Evolutionary conservation across 345 rosid genomes (phyloP).

Genomic region (Viola odorata): DNA sequence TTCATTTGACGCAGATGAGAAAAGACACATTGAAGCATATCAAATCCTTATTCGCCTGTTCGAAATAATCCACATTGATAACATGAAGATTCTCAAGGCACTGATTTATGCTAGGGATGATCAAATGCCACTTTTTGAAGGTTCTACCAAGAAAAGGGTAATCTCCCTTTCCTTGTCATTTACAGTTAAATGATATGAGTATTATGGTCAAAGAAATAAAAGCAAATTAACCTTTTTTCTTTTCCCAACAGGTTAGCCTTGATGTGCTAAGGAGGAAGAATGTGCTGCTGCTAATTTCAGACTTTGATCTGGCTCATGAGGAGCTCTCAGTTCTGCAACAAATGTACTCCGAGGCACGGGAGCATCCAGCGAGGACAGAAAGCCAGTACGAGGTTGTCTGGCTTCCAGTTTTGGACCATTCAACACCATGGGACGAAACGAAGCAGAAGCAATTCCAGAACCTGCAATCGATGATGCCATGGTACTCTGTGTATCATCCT

Average conservation of each 20-base stretch:
- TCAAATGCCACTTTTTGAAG: constrained; percentile 31
- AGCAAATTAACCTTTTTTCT: no score
- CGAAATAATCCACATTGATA: constrained; percentile 32
- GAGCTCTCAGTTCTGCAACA: constrained; percentile 49
- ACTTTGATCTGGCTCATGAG: constrained; percentile 49
- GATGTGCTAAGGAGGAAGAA: constrained; percentile 62
- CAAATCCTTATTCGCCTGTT: constrained; percentile 30
- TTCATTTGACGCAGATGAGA: constrained; percentile 33
- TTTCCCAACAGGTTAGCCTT: constrained; percentile 47
- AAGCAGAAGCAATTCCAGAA: constrained; percentile 42
- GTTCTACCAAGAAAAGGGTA: constrained; percentile 28
- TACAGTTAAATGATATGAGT: no score
- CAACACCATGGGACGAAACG: constrained; percentile 35
- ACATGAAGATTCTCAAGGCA: constrained; percentile 35
- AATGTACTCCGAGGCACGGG: constrained; percentile 44
- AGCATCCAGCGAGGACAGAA: constrained; percentile 33
- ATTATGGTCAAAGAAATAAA: no score
- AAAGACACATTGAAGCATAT: constrained; percentile 35
- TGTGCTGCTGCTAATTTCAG: constrained; percentile 66
- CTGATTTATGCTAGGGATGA: constrained; percentile 39
- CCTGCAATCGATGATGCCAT: constrained; percentile 54
- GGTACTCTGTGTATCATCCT: constrained; percentile 69
- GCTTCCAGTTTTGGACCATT: constrained; percentile 61
- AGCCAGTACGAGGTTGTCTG: constrained; percentile 70
- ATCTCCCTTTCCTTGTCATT: neutral